phyloP scores from a whole-genome alignment of 2,329 filamentous ascomycete genomes.

The Atkinsonella hypoxylon region DNA sequence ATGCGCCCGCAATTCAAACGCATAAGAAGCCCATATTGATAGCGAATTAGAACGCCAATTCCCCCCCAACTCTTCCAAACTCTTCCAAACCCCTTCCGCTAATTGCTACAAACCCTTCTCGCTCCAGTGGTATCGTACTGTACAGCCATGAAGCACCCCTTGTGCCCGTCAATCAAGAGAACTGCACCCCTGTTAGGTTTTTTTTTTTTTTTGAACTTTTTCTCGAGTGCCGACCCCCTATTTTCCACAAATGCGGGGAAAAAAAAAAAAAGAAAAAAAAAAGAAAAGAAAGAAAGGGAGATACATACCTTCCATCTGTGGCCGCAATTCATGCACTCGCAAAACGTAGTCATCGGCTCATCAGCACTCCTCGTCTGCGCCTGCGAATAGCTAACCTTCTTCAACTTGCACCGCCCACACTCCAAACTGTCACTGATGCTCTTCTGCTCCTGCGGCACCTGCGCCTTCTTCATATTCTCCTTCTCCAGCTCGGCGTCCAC shows the following conservation, averaged over 20 bases:
- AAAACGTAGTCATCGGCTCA: slow-evolving; percentile 78
- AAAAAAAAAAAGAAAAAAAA: neutral
- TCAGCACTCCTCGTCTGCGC: slow-evolving; percentile 92
- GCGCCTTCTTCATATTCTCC: slow-evolving; percentile 95
- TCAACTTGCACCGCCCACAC: slow-evolving; percentile 86
- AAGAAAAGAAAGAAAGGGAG: neutral
- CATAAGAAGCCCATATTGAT: neutral
- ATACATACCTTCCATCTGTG: slow-evolving; percentile 58
- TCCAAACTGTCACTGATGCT: slow-evolving; percentile 78
- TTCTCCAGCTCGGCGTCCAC: slow-evolving; percentile 66
- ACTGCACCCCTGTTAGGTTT: neutral
- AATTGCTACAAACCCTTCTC: neutral
- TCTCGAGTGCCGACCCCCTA: neutral
- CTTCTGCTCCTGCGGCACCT: slow-evolving; percentile 86
- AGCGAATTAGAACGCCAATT: neutral
- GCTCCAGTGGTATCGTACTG: neutral
- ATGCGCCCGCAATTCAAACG: neutral
- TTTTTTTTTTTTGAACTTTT: neutral
- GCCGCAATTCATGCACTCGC: slow-evolving; percentile 57
- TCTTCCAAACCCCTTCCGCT: neutral
- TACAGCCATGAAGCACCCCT: neutral
- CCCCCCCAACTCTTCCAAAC: neutral
- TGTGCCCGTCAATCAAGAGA: neutral
- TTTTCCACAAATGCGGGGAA: neutral
- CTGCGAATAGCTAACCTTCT: slow-evolving; percentile 90